phyloP scores from a whole-genome alignment of 208 protist species.

The Wallacemonas rigidus region DNA sequence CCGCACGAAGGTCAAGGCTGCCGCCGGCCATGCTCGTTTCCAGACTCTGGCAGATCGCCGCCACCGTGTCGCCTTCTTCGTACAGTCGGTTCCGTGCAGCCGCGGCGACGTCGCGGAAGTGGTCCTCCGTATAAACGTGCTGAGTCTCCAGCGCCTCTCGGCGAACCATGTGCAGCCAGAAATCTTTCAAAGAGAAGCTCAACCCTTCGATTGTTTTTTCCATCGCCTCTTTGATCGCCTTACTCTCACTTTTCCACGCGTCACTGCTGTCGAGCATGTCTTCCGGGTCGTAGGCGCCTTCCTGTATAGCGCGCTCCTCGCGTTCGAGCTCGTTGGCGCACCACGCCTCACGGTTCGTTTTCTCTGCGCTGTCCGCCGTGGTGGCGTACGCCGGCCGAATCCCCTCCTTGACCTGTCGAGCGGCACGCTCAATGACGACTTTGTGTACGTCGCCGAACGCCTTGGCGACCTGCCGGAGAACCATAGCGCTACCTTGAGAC shows the following conservation, averaged over 20 bases:
- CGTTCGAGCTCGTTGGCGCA: conserved; percentile 51
- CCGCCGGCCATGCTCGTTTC: conserved; percentile 57
- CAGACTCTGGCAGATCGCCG: conserved; percentile 37
- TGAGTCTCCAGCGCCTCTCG: conserved; percentile 78
- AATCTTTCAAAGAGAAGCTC: conserved; percentile 62
- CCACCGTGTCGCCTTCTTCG: conserved; percentile 37
- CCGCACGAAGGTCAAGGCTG: conserved; percentile 60
- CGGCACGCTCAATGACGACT: conserved; percentile 42
- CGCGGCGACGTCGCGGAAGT: conserved; percentile 48
- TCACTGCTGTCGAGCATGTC: conserved; percentile 61
- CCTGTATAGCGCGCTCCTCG: conserved; percentile 50
- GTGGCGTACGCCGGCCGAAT: conserved; percentile 28
- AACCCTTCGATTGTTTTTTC: conserved; percentile 36
- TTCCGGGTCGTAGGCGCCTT: conserved; percentile 76
- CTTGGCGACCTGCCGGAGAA: conserved; percentile 47
- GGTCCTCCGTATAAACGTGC: conserved; percentile 67
- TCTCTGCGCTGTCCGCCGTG: conserved; percentile 24
- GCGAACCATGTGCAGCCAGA: conserved; percentile 79
- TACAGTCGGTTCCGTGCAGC: conserved; percentile 62
- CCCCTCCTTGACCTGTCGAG: conserved; percentile 44
- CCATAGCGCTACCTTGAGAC: conserved; percentile 28
- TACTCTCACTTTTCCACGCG: conserved; percentile 78
- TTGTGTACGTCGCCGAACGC: conserved; percentile 50
- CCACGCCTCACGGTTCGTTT: conserved; percentile 32
- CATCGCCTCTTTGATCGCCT: conserved; percentile 48